Evolutionary conservation across 2,329 filamentous ascomycete genomes (phyloP), one percentile per base, ranked within the genome.

Genomic region (Colletotrichum tanaceti): DNA sequence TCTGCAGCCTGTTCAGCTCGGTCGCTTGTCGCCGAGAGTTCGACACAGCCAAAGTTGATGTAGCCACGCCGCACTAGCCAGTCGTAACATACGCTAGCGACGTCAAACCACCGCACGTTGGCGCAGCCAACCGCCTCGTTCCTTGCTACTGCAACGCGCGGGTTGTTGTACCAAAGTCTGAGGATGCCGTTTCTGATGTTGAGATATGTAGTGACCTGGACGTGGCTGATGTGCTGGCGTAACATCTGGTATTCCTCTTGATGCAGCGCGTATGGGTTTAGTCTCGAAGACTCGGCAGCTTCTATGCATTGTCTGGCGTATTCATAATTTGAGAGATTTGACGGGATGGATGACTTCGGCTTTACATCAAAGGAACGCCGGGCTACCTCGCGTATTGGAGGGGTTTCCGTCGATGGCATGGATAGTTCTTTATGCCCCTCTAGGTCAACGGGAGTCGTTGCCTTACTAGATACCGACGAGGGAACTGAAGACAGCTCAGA

Each of bases 181-280:
- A 99, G 83, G 68, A 99, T 97, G 18, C 93, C 93, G 78, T 99
- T 99, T 73, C 96, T 89, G 71, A 99, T 96, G 77, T 98, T 98
- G 62, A 99, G 84, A 80, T 99, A 99, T 14, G 93, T 93, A 3
- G 95, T 98, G 72, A 98, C 93, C 79, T 99, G 96, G 39, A 91
- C 86, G 74, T 93, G 90, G 75, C 91, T 97, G 73, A 99, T 89
- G 74, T 97, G 90, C 70, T 92, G 86, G 70, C 93, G 89, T 47
- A 99, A 82, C 68, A 97, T 85, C 68, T 86, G 83, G 76, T 98
- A 94, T 79, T 99, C 96, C 71, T 93, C 90, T 32, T 88, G 86
- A 78, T 98, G 94, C 46, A 99, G 82, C 13, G 92, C 90, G 79
- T 96, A 98, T 0, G 96, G 95, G 72, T 95, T 95, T 1, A 99